Evolutionary conservation across 163 green algal genomes (phyloP).

Genomic region (Chlorella variabilis): DNA sequence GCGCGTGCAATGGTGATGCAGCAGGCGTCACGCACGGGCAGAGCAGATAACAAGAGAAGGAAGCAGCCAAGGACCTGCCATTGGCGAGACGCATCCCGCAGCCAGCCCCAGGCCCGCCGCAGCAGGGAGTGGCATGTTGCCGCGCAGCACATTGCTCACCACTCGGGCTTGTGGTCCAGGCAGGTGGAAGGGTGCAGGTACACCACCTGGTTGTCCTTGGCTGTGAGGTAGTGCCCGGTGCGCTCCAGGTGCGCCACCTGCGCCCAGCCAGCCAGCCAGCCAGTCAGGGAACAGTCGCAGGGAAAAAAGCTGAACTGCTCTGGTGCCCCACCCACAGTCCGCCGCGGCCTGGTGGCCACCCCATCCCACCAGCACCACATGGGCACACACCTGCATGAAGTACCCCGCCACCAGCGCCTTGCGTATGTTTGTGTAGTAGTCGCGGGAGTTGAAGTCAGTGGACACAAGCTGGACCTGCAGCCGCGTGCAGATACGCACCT

Average conservation of each 20-base stretch:
- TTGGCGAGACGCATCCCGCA: too few species aligned
- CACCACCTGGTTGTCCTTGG: conserved; percentile 99
- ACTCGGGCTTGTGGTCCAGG: conserved; percentile 96
- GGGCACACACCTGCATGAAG: conserved; percentile 93
- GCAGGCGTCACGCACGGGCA: background rate
- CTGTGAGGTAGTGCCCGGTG: conserved; percentile 95
- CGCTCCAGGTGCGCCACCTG: conserved; percentile 95
- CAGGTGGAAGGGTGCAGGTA: conserved; percentile 97
- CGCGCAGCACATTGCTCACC: conserved; percentile 71
- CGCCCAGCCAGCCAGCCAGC: conserved; percentile 90
- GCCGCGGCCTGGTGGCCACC: too few species aligned
- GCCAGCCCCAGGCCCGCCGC: too few species aligned
- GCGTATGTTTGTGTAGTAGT: conserved; percentile 98
- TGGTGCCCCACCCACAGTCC: too few species aligned
- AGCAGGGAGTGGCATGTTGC: too few species aligned
- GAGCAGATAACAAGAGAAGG: too few species aligned
- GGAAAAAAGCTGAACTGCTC: too few species aligned
- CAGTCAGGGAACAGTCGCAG: background rate
- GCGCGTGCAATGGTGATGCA: background rate
- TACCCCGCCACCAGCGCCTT: conserved; percentile 88
- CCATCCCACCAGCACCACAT: background rate
- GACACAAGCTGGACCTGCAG: conserved; percentile 81
- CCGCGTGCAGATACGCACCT: conserved; percentile 76
- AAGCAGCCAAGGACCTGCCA: too few species aligned
- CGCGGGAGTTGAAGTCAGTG: conserved; percentile 87